These are phyloP conservation scores for Apiotrichum domesticum DNA, from an alignment of 1,284 basidiomycete genomes.

Conservation along the genomic window DNA sequence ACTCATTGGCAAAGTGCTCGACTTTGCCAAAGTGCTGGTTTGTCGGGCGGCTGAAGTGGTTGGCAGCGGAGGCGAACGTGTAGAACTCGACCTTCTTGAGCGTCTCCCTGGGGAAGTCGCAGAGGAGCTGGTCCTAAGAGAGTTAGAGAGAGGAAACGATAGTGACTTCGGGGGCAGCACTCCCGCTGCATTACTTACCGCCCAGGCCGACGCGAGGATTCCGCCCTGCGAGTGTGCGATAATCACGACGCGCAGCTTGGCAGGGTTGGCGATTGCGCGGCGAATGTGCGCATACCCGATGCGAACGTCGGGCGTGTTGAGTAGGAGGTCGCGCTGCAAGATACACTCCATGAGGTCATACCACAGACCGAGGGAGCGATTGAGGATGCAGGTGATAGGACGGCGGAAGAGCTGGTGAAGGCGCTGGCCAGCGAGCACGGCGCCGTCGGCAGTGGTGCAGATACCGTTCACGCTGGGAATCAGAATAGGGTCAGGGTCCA, in stretches of 20 bases:
- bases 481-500: too few species aligned
- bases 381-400: conserved; percentile 28
- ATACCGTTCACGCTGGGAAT: conserved; percentile 32
- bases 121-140: conserved; percentile 25
- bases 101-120: conserved; percentile 21
- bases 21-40: conserved; percentile 16
- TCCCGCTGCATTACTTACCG: conserved; percentile 9
- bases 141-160: too few species aligned
- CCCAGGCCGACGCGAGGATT: conserved; percentile 30
- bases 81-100: conserved; percentile 35
- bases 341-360: conserved; percentile 35
- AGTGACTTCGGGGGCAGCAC: too few species aligned
- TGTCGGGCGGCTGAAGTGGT: conserved; percentile 27
- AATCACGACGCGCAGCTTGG: conserved; percentile 28
- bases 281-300: conserved; percentile 18
- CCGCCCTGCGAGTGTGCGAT: conserved; percentile 38
- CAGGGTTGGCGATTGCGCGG: conserved; percentile 11
- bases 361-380: conserved; percentile 31
- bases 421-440: conserved; percentile 20
- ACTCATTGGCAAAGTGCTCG: conserved; percentile 36
- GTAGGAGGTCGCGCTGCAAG: conserved; percentile 31
- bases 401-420: conserved; percentile 28
- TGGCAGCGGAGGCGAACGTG: conserved; percentile 36
- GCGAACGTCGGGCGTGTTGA: conserved; percentile 25
- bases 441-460: conserved; percentile 21